Percentiles rank a stretch among this genome's conserved stretches.
Conservation (phyloP, 305 asterid species). For the Euphrasia arctica region DNA sequence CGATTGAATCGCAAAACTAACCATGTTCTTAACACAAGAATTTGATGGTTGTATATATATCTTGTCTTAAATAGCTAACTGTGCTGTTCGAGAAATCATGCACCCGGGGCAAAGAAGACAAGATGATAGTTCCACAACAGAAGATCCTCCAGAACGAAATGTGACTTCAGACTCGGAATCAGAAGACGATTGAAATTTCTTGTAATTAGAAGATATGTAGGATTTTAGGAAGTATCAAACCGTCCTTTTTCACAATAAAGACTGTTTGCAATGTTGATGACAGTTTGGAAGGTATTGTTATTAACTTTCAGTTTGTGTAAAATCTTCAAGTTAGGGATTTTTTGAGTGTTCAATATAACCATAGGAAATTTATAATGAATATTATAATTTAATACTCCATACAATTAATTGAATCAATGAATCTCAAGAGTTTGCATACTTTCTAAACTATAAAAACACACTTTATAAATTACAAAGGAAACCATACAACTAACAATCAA, state of each 20-base stretch:
- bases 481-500: too few relatives aligned
- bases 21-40: not conserved
- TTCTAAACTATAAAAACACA: too few relatives aligned
- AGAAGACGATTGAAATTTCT: constrained; percentile 35
- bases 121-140: constrained; percentile 36
- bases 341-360: not conserved
- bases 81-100: constrained; percentile 36
- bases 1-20: too few relatives aligned
- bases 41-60: not conserved
- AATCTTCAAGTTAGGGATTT: not conserved
- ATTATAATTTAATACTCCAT: too few relatives aligned
- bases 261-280: not conserved
- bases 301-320: not conserved
- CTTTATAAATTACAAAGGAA: too few relatives aligned
- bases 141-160: constrained; percentile 45
- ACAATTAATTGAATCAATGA: too few relatives aligned
- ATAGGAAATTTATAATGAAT: too few relatives aligned
- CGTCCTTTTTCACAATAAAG: too few relatives aligned
- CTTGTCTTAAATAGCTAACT: constrained; percentile 29
- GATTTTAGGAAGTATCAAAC: not conserved
- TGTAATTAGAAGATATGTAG: not conserved
- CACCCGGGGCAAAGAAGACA: constrained; percentile 49
- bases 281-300: not conserved
- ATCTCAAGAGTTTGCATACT: too few relatives aligned
- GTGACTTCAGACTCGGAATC: constrained; percentile 61